Conservation (phyloP, 2,329 filamentous ascomycete genomes). For the Sporothrix schenckii region DNA sequence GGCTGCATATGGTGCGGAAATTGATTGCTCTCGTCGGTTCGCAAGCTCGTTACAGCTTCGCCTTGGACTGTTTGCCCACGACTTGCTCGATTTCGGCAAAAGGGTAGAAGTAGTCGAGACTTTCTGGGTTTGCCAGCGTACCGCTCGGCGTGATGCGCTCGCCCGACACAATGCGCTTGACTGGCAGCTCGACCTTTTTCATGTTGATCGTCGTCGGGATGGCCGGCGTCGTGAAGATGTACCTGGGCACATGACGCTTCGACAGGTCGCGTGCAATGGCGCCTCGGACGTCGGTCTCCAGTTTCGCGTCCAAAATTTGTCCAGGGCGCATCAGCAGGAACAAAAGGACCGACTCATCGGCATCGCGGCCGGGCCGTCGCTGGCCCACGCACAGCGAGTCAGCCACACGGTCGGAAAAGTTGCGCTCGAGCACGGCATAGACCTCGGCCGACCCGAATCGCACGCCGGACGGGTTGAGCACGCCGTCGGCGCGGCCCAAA, state of each 20-base stretch:
- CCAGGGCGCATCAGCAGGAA: constrained; percentile 63
- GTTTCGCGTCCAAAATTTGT: constrained; percentile 51
- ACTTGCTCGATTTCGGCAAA: constrained; percentile 73
- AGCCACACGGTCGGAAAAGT: constrained; percentile 63
- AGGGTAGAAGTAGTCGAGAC: constrained; percentile 76
- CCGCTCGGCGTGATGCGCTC: constrained; percentile 73
- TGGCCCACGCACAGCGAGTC: constrained; percentile 84
- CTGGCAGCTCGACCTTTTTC: constrained; percentile 82
- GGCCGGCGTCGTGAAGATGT: constrained; percentile 77
- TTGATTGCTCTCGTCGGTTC: too few relatives aligned
- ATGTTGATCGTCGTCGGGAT: constrained; percentile 84
- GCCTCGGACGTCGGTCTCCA: constrained; percentile 64
- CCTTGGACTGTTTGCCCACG: constrained; percentile 45
- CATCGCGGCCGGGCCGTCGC: constrained; percentile 58
- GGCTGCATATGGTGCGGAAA: too few relatives aligned
- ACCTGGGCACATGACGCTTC: constrained; percentile 75
- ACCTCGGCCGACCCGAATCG: constrained; percentile 81
- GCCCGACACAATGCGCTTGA: constrained; percentile 82
- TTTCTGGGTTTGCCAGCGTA: constrained; percentile 74
- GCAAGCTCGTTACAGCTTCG: constrained; percentile 49
- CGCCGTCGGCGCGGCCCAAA: constrained; percentile 73
- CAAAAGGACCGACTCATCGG: constrained; percentile 58
- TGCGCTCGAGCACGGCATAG: constrained; percentile 70
- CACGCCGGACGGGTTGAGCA: constrained; percentile 77
- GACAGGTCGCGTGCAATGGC: constrained; percentile 69